Conservation (phyloP, 441 rosid genomes). For the Pelargonium fulgidum region DNA sequence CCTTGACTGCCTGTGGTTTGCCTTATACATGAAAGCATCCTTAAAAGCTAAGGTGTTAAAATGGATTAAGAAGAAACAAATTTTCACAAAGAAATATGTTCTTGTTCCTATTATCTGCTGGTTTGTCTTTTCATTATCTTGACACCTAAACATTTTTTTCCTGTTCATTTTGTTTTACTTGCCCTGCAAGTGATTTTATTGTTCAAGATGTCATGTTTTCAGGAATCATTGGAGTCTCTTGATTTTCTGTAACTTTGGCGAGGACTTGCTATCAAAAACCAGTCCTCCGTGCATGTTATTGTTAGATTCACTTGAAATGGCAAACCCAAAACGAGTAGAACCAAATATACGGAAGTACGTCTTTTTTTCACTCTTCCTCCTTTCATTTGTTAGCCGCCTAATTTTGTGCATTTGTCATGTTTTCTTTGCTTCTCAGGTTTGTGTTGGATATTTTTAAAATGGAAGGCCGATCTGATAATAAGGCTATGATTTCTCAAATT, state of each 20-base stretch:
- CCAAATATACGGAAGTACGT: constrained; percentile 67
- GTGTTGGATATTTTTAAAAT: constrained; percentile 52
- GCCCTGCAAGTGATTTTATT: constrained; percentile 9
- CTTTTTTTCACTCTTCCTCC: constrained; percentile 1
- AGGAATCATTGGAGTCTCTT: constrained; percentile 88
- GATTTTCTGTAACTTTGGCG: constrained; percentile 78
- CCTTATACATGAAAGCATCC: constrained; percentile 38
- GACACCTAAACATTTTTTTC: neutral
- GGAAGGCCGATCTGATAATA: constrained; percentile 49
- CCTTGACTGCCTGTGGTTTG: constrained; percentile 63
- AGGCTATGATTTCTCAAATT: constrained; percentile 34
- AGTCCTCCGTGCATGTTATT: constrained; percentile 64
- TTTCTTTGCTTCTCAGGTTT: constrained; percentile 47
- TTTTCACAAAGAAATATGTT: constrained; percentile 67
- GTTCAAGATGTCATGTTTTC: constrained; percentile 11
- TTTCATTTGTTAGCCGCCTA: constrained; percentile 7
- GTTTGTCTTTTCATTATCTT: constrained; percentile 26
- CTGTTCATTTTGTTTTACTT: constrained; percentile 10
- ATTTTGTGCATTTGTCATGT: constrained; percentile 9
- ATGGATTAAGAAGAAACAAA: constrained; percentile 53
- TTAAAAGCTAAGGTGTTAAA: constrained; percentile 41
- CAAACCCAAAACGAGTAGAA: constrained; percentile 48
- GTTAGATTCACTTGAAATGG: constrained; percentile 68
- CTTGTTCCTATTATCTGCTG: constrained; percentile 73
- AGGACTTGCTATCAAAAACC: constrained; percentile 36